Percentiles rank a stretch among this genome's conserved stretches.
Conservation (phyloP, 1,284 basidiomycete species). For the Testicularia cyperi region DNA sequence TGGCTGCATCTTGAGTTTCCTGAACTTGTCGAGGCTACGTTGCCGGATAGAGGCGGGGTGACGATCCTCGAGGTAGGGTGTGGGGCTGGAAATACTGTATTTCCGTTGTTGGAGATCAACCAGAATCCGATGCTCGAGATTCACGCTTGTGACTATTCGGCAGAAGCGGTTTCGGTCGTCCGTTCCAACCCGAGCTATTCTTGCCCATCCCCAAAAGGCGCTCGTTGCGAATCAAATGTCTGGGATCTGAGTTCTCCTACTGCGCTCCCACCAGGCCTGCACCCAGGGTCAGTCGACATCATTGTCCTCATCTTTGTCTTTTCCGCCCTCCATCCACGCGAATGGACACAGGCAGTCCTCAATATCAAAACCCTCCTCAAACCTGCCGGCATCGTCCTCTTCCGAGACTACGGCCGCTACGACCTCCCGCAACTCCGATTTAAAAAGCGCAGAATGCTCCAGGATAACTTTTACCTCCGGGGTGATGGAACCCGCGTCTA, state of each 20-base stretch:
- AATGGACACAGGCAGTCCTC: constrained; percentile 82
- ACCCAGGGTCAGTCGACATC: constrained; percentile 72
- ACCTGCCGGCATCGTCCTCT: constrained; percentile 74
- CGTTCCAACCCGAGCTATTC: constrained; percentile 61
- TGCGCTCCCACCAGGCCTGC: constrained; percentile 26
- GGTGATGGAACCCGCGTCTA: constrained; percentile 83
- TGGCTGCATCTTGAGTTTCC: constrained; percentile 59
- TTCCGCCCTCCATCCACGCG: constrained; percentile 86
- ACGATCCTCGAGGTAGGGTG: constrained; percentile 56
- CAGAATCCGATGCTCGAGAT: constrained; percentile 75
- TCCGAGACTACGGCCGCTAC: constrained; percentile 93
- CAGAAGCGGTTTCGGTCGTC: constrained; percentile 86
- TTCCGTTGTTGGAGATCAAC: constrained; percentile 80
- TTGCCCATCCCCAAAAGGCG: constrained; percentile 4
- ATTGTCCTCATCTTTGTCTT: constrained; percentile 92
- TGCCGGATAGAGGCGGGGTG: constrained; percentile 20
- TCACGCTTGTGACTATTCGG: constrained; percentile 87
- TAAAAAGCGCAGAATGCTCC: constrained; percentile 79
- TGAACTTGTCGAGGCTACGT: constrained; percentile 47
- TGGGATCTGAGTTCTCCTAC: constrained; percentile 76
- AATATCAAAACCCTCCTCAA: constrained; percentile 80
- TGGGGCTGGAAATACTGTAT: constrained; percentile 81
- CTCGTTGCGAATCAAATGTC: constrained; percentile 73
- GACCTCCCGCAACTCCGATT: constrained; percentile 88
- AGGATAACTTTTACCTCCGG: constrained; percentile 74